Base-by-base conservation (phyloP, 371 early-diverging fungal species). In the Mortierella sp. region DNA sequence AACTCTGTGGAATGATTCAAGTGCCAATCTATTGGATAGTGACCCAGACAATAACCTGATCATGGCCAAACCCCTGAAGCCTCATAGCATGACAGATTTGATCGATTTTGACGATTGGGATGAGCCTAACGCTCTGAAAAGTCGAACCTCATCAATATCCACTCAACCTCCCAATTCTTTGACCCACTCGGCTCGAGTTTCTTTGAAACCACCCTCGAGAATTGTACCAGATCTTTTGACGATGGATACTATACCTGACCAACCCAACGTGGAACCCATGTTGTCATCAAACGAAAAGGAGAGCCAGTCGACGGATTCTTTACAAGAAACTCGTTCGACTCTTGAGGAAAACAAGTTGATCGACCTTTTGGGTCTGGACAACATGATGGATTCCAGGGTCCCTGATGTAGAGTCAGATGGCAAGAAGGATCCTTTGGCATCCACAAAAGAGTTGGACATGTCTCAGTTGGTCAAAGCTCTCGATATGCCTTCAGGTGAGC, bases 171-270 rank as follows among this genome's bases (percentile, higher is more conserved):
- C 37, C 3, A 9, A 5, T 3, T 37, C 37, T 37, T 37, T 37
- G 37, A 37, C 9, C 37, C 5, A 37, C 37, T 37, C n/a, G n/a
- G n/a, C 37, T 37, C 9, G 37, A 5, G 3, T 37, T 0, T 52
- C 57, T 6, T 43, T 72, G 14, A 37, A 48, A 30, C 72, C 72
- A 1, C 15, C 43, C 0, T 28, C 45, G 5, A 6, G 26, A 0
- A 21, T 60, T 45, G 43, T 72, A 58, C 60, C 66, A 15, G 58
- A 64, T 25, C 45, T 72, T 6, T 66, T 62, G 19, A 48, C 28
- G 51, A 15, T 21, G 23, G 62, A 66, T 16, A 55, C 15, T 2
- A 12, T 47, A 29, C 4, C n/a, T 9, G 11, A 15, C 12, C 37
- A 12, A 11, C 14, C 58, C 14, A 44, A 9, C 44, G 45, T 25